These are phyloP conservation scores for Panicum miliaceum DNA, from an alignment of 176 grass and related monocot genomes.

Conservation along the genomic window DNA sequence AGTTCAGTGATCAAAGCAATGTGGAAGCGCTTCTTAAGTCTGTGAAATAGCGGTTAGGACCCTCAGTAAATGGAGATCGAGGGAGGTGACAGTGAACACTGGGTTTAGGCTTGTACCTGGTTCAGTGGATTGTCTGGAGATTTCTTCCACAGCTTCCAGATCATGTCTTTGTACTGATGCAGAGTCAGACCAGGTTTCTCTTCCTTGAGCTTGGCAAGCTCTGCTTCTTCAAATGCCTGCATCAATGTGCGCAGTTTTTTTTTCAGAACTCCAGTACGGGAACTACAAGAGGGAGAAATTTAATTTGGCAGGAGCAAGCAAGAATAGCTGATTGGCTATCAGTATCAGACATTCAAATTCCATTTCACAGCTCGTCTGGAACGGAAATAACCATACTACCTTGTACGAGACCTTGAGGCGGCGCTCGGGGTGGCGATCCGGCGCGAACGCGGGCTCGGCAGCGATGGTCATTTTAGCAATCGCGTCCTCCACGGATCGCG, in stretches of 20 bases:
- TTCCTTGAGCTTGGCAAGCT: slow-evolving; percentile 72
- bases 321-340: neutral
- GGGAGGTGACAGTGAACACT: too few relatives aligned
- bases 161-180: slow-evolving; percentile 75
- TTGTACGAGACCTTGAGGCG: slow-evolving; percentile 70
- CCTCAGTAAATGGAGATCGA: neutral
- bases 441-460: slow-evolving; percentile 24
- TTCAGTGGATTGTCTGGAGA: slow-evolving; percentile 81
- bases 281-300: neutral
- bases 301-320: neutral
- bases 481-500: slow-evolving; percentile 65
- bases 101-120: slow-evolving; percentile 40
- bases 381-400: slow-evolving; percentile 45
- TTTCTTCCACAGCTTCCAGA: slow-evolving; percentile 87
- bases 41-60: neutral
- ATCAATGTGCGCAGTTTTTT: neutral
- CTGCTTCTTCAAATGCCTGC: slow-evolving; percentile 72
- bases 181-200: slow-evolving; percentile 73
- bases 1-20: neutral
- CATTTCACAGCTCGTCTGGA: neutral
- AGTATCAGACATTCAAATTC: neutral
- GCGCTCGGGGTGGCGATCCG: slow-evolving; percentile 67
- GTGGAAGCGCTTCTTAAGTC: neutral
- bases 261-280: neutral
- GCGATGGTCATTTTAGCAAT: slow-evolving; percentile 57